These are phyloP conservation scores for Avena sativa DNA, from an alignment of 176 grass and related monocot genomes.

Conservation along the genomic window DNA sequence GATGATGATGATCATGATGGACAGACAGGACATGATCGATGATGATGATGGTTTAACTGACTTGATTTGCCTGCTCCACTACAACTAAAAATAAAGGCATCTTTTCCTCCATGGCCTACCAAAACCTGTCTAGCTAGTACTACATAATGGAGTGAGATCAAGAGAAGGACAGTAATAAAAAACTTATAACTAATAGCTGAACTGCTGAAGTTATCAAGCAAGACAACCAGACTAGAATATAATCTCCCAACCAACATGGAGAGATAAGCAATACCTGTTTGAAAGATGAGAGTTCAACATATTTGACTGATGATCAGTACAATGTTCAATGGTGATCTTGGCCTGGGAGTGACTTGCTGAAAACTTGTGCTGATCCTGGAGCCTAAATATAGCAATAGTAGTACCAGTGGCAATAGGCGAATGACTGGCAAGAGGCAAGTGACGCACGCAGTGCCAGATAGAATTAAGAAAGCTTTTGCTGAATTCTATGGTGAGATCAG, in stretches of 20 bases:
- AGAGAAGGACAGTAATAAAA: too few species aligned
- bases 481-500: conserved; percentile 41
- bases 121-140: neutral
- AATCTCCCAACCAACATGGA: neutral
- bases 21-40: neutral
- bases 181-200: too few species aligned
- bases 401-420: too few species aligned
- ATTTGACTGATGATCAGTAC: neutral
- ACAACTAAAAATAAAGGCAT: neutral
- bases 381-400: neutral
- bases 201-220: neutral
- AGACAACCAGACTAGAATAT: neutral
- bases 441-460: neutral
- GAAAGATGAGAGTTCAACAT: neutral
- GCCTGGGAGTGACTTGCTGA: too few species aligned
- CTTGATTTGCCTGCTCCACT: conserved; percentile 45
- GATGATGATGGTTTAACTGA: conserved; percentile 32
- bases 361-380: neutral
- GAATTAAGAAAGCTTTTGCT: conserved; percentile 21
- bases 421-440: neutral
- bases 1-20: conserved; percentile 26
- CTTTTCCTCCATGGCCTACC: neutral
- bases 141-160: too few species aligned
- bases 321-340: too few species aligned
- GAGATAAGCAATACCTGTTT: neutral